Conservation (phyloP, 2,329 filamentous ascomycete genomes). For the Fusarium liriodendri region DNA sequence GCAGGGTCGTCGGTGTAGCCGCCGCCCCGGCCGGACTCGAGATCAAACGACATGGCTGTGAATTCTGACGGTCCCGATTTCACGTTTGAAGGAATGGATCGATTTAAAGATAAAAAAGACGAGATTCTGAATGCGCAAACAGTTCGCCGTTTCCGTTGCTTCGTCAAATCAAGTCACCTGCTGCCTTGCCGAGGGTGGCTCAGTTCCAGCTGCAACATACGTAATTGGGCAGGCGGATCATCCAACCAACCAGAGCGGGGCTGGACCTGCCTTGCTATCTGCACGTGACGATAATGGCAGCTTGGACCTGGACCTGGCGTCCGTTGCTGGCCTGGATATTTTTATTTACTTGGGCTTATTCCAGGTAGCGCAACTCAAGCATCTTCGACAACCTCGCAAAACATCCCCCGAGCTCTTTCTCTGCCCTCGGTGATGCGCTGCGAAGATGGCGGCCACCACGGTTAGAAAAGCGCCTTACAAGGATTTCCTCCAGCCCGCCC, state of each 20-base stretch:
- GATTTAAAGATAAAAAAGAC: slow-evolving; percentile 4
- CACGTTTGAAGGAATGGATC: not conserved
- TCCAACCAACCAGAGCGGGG: slow-evolving; percentile 16
- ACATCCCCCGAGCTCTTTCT: slow-evolving; percentile 29
- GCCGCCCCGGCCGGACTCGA: slow-evolving; percentile 82
- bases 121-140: slow-evolving; percentile 3
- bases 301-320: slow-evolving; percentile 33
- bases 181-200: slow-evolving; percentile 41
- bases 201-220: slow-evolving; percentile 40
- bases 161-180: slow-evolving; percentile 36
- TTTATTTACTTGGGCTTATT: slow-evolving; percentile 47
- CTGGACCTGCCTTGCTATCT: slow-evolving; percentile 37
- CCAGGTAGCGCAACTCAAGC: slow-evolving; percentile 17
- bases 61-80: not conserved
- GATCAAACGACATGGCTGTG: slow-evolving; percentile 85
- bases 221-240: slow-evolving; percentile 34
- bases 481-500: slow-evolving; percentile 88
- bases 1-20: slow-evolving; percentile 94
- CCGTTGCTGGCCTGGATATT: slow-evolving; percentile 49
- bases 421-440: slow-evolving; percentile 55
- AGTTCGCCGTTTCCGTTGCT: slow-evolving; percentile 10
- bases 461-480: slow-evolving; percentile 76
- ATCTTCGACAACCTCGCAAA: slow-evolving; percentile 30
- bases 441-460: slow-evolving; percentile 63
- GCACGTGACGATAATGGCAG: slow-evolving; percentile 46